Evolutionary conservation across 441 rosid species (phyloP).

Genomic region (Eutrema salsugineum): DNA sequence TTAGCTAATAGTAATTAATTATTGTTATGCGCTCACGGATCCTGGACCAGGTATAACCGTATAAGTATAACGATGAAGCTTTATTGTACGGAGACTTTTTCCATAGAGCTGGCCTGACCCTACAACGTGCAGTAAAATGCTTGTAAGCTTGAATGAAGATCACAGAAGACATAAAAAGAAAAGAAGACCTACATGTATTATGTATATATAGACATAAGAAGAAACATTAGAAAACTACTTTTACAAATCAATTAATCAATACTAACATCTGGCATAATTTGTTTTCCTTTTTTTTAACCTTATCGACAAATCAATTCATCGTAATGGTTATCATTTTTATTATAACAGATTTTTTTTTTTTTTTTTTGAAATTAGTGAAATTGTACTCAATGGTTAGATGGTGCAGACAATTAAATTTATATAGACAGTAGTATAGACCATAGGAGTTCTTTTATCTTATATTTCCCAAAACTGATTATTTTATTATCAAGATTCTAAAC

Average conservation of each 20-base stretch:
- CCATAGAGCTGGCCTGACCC: conserved; percentile 14
- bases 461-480: not conserved
- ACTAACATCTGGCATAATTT: too few relatives aligned
- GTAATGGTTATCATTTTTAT: too few relatives aligned
- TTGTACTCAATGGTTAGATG: not conserved
- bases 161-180: too few relatives aligned
- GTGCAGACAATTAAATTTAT: not conserved
- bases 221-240: too few relatives aligned
- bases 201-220: too few relatives aligned
- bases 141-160: not conserved
- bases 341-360: too few relatives aligned
- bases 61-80: not conserved
- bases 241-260: too few relatives aligned
- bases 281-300: too few relatives aligned
- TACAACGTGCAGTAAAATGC: conserved; percentile 25
- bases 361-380: too few relatives aligned
- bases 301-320: too few relatives aligned
- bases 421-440: not conserved
- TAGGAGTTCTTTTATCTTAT: not conserved
- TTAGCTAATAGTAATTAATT: not conserved
- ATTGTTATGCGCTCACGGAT: not conserved
- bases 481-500: not conserved
- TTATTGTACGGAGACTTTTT: not conserved
- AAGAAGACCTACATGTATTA: too few relatives aligned
- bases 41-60: not conserved